A percentile compares a stretch with the other conserved stretches of the same genome.
phyloP scores from a whole-genome alignment of 768 basidiomycete species.

The Mrakia blollopis region DNA sequence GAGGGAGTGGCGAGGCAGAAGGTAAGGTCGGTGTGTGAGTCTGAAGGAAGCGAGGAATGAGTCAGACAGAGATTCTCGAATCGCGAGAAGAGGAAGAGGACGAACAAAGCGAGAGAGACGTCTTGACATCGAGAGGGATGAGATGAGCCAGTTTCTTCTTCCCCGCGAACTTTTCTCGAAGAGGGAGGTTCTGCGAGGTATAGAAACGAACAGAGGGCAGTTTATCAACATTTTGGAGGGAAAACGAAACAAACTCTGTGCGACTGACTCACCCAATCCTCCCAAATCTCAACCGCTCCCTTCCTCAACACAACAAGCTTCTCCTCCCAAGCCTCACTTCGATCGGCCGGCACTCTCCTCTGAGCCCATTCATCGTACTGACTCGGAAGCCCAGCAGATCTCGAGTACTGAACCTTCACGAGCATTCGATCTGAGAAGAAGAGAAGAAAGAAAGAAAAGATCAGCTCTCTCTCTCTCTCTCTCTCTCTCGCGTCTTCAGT shows the following conservation, averaged over 20 bases:
- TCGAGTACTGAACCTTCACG: constrained; percentile 27
- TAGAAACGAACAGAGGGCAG: not conserved
- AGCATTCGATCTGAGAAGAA: constrained; percentile 23
- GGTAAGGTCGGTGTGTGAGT: constrained; percentile 30
- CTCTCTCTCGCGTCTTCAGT: not conserved
- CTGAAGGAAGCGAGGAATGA: not conserved
- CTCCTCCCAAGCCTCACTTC: constrained; percentile 32
- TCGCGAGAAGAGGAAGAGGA: not conserved
- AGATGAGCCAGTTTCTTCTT: constrained; percentile 28
- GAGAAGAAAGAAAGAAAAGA: not conserved
- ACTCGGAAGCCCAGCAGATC: constrained; percentile 13
- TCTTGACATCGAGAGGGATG: constrained; percentile 25
- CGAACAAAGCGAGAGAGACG: constrained; percentile 28
- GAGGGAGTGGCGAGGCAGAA: constrained; percentile 27
- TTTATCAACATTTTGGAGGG: not conserved
- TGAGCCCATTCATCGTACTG: constrained; percentile 28
- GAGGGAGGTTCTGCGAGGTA: not conserved
- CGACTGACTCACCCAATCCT: constrained; percentile 27
- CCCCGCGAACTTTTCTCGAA: constrained; percentile 19
- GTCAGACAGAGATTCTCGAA: not conserved
- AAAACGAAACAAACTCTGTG: not conserved
- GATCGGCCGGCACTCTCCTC: constrained; percentile 17
- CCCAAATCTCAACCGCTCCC: constrained; percentile 30
- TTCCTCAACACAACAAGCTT: constrained; percentile 29
- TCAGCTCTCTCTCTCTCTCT: not conserved